Conservation (phyloP, 257 asterid species). For the Datura wrightii region DNA sequence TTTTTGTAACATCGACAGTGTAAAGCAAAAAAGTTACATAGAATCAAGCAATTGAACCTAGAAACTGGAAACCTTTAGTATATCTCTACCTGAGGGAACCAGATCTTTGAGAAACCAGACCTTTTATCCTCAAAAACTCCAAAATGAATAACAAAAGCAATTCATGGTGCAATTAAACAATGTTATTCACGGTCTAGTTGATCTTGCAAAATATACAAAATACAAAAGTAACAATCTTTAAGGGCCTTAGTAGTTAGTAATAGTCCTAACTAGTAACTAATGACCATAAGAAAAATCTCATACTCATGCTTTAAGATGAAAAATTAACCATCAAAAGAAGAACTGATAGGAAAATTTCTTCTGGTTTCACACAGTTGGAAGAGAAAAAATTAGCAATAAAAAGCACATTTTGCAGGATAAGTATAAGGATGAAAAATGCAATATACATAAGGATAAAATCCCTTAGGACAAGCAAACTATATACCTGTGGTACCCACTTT, state of each 20-base stretch:
- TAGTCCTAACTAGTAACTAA: neutral
- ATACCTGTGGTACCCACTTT: constrained; percentile 97
- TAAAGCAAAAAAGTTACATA: neutral
- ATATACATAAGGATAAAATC: neutral
- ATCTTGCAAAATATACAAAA: constrained; percentile 11
- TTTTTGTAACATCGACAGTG: constrained; percentile 6
- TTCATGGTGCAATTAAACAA: neutral
- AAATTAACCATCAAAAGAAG: neutral
- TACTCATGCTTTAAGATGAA: constrained; percentile 3
- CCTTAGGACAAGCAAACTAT: neutral
- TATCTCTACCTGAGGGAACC: neutral
- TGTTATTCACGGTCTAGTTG: neutral
- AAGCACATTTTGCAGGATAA: neutral
- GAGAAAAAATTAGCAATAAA: neutral
- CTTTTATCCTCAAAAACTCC: neutral
- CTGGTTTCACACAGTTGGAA: constrained; percentile 7
- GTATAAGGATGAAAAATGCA: constrained; percentile 1
- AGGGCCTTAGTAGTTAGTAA: constrained; percentile 4
- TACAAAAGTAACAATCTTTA: neutral
- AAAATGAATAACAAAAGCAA: constrained; percentile 16
- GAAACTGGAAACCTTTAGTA: neutral
- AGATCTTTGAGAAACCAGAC: neutral
- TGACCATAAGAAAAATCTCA: neutral
- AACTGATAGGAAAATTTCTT: neutral
- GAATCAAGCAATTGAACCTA: neutral